Evolutionary conservation across 139 green algal species (phyloP).

Genomic region (Picochlorum sp.): DNA sequence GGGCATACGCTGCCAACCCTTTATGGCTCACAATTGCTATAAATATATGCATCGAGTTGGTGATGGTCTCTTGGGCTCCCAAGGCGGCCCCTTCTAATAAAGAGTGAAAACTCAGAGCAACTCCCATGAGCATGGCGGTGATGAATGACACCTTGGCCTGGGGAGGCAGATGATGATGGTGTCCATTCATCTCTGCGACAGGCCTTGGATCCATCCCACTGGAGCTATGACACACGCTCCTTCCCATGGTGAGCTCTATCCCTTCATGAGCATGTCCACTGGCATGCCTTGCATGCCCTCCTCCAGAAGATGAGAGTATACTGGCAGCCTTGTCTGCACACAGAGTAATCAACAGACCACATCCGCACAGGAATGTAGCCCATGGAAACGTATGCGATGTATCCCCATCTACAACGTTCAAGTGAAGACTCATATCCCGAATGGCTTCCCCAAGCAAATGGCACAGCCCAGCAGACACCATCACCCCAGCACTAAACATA

Average conservation of each 20-base stretch:
- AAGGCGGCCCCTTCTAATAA: conserved; percentile 70
- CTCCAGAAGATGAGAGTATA: not conserved
- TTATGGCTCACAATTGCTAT: conserved; percentile 71
- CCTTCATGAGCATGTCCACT: not conserved
- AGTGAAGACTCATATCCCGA: conserved; percentile 9
- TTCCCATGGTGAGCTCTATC: conserved; percentile 8
- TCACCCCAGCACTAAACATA: conserved; percentile 68
- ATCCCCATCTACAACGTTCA: no score
- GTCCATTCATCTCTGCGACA: no score
- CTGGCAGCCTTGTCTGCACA: conserved; percentile 21
- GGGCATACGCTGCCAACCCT: conserved; percentile 69
- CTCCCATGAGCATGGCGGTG: conserved; percentile 62
- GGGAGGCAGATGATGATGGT: conserved; percentile 10
- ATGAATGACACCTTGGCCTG: conserved; percentile 42
- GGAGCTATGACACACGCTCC: not conserved
- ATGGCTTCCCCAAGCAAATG: conserved; percentile 52
- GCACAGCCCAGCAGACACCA: conserved; percentile 68
- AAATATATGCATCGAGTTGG: conserved; percentile 65
- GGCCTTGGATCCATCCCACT: no score
- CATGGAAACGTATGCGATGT: conserved; percentile 25
- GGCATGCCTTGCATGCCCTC: not conserved
- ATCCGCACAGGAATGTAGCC: conserved; percentile 40
- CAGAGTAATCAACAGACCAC: conserved; percentile 38
- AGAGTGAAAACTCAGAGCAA: conserved; percentile 70
- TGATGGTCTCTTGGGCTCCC: conserved; percentile 57